phyloP scores from a whole-genome alignment of 225 moss, liverwort and hornwort species.

The Pseudoscleropodium purum region DNA sequence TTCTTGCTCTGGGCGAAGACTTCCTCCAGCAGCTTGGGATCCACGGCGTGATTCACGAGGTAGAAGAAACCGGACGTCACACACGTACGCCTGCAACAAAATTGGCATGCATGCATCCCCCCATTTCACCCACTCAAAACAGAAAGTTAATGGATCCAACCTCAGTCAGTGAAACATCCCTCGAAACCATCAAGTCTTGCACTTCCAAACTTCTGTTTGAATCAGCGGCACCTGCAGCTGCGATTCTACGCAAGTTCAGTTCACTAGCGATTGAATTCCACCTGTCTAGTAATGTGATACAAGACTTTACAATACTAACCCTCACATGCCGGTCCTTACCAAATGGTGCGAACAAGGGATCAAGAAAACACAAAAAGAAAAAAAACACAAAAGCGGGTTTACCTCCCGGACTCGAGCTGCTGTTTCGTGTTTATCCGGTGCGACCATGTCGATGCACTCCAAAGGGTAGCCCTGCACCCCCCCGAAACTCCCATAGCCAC shows the following conservation, averaged over 20 bases:
- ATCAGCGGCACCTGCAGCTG: not conserved
- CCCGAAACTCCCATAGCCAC: conserved; percentile 2
- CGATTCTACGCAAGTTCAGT: not conserved
- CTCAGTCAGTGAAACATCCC: not conserved
- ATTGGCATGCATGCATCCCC: not conserved
- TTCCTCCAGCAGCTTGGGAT: conserved; percentile 30
- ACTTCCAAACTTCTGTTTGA: not conserved
- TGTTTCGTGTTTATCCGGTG: not conserved
- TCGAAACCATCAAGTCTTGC: not conserved
- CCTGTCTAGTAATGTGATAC: too few relatives aligned
- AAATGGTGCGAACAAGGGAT: not conserved
- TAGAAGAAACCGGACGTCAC: conserved; percentile 77
- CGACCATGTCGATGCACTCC: conserved; percentile 39
- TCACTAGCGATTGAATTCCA: not conserved
- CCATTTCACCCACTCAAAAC: too few relatives aligned
- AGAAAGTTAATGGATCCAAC: not conserved
- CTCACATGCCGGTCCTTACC: not conserved
- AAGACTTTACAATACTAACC: not conserved
- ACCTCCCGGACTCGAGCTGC: conserved; percentile 36
- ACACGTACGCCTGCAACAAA: conserved; percentile 35
- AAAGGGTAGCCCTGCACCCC: not conserved
- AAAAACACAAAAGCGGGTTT: too few relatives aligned
- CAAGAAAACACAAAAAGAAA: not conserved
- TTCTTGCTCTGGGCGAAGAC: conserved; percentile 47
- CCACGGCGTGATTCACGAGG: conserved; percentile 69